Percentiles rank a stretch among this genome's conserved stretches.
These are phyloP conservation scores for Zasmidium citrigriseum DNA, from an alignment of 2,329 filamentous ascomycete species.

Conservation along the genomic window DNA sequence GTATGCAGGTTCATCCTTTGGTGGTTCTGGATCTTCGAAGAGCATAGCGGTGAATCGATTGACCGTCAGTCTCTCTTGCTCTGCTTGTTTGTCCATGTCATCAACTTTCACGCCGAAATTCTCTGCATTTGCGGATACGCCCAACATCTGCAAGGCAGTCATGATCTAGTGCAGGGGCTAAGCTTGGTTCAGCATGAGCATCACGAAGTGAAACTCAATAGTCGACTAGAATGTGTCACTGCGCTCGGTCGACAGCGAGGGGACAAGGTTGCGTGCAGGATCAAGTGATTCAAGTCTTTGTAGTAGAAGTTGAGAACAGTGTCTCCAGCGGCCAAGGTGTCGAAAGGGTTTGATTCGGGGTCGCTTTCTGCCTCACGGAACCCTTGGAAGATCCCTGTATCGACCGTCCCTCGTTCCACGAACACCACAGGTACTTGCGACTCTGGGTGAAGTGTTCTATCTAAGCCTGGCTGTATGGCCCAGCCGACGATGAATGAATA, in stretches of 20 bases:
- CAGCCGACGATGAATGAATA: no score
- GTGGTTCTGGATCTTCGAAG: slow-evolving; percentile 53
- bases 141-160: slow-evolving; percentile 65
- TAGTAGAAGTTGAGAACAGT: no score
- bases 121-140: slow-evolving; percentile 63
- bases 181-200: slow-evolving; percentile 67
- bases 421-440: no score
- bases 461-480: no score
- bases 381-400: no score
- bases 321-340: no score
- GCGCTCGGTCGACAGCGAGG: slow-evolving; percentile 46
- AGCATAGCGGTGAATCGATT: slow-evolving; percentile 65
- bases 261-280: no score
- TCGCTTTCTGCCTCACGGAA: no score
- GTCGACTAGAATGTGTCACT: slow-evolving; percentile 64
- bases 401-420: no score
- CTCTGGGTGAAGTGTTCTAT: no score
- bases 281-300: no score
- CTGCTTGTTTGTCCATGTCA: slow-evolving; percentile 41
- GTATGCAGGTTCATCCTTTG: slow-evolving; percentile 45
- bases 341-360: no score
- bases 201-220: slow-evolving; percentile 66
- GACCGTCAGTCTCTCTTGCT: slow-evolving; percentile 52
- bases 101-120: slow-evolving; percentile 67
- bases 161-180: slow-evolving; percentile 65